These are phyloP conservation scores for Globisporangium nodosum DNA, from an alignment of 352 stramenopile species.

Conservation along the genomic window DNA sequence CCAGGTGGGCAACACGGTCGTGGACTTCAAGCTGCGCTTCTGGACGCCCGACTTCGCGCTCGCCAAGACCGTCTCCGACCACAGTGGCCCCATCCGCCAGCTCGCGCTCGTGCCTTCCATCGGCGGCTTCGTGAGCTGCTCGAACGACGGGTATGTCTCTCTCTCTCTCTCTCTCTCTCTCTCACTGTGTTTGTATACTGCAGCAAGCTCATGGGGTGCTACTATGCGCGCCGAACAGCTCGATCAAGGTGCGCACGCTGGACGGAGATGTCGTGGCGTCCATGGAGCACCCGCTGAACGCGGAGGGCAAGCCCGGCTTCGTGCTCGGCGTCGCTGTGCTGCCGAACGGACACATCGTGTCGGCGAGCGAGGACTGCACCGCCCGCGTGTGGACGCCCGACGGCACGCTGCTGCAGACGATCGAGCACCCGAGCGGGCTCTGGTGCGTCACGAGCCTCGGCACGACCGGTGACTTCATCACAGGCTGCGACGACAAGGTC, in stretches of 20 bases:
- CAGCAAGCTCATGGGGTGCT: not conserved
- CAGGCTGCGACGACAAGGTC: conserved; percentile 91
- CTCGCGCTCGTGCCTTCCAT: conserved; percentile 55
- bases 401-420: conserved; percentile 57
- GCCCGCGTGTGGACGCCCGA: conserved; percentile 64
- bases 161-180: too few relatives aligned
- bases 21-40: conserved; percentile 76
- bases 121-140: conserved; percentile 80
- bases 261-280: conserved; percentile 53
- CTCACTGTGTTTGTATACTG: too few relatives aligned
- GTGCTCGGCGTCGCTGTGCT: conserved; percentile 69
- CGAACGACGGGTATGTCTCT: conserved; percentile 58
- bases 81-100: conserved; percentile 68
- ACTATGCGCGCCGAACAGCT: conserved; percentile 15
- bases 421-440: conserved; percentile 79
- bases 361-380: conserved; percentile 80
- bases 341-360: conserved; percentile 49
- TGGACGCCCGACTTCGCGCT: conserved; percentile 46
- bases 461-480: conserved; percentile 89
- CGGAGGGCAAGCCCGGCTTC: conserved; percentile 80
- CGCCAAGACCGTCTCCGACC: conserved; percentile 50
- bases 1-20: conserved; percentile 70
- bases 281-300: conserved; percentile 75
- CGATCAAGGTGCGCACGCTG: conserved; percentile 58
- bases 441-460: conserved; percentile 78